Evolutionary conservation across 345 rosid species (phyloP).

Genomic region (Hibiscus syriacus): DNA sequence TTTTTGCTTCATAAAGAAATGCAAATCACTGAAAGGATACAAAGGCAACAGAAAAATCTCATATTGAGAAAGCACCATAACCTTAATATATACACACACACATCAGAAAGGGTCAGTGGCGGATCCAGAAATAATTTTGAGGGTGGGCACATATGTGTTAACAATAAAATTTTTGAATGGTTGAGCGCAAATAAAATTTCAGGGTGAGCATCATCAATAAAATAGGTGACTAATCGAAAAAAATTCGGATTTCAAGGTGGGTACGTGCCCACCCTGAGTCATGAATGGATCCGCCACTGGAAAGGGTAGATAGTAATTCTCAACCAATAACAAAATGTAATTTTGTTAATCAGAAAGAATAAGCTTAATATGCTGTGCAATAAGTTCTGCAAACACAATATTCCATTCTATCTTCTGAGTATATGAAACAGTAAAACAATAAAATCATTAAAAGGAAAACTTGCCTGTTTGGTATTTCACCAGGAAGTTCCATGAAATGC

Average conservation of each 20-base stretch:
- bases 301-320: neutral
- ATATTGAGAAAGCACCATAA: slow-evolving; percentile 13
- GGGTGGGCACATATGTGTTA: too few species aligned
- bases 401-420: neutral
- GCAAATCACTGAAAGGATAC: slow-evolving; percentile 63
- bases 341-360: neutral
- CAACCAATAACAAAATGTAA: neutral
- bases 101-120: too few species aligned
- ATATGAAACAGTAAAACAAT: neutral
- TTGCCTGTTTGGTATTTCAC: slow-evolving; percentile 96
- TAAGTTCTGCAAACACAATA: neutral
- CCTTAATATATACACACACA: neutral
- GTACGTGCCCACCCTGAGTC: too few species aligned
- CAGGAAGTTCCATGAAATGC: slow-evolving; percentile 99
- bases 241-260: too few species aligned
- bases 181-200: too few species aligned
- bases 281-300: too few species aligned
- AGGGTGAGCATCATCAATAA: too few species aligned
- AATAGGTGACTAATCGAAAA: too few species aligned
- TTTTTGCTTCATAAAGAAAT: slow-evolving; percentile 94
- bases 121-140: too few species aligned
- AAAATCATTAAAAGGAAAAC: slow-evolving; percentile 14
- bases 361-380: neutral
- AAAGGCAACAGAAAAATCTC: slow-evolving; percentile 3
- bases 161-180: too few species aligned